Percentiles rank a stretch among this genome's conserved stretches.
These are phyloP conservation scores for Suhomyces pyralidae DNA, from an alignment of 805 yeast species.

Conservation along the genomic window DNA sequence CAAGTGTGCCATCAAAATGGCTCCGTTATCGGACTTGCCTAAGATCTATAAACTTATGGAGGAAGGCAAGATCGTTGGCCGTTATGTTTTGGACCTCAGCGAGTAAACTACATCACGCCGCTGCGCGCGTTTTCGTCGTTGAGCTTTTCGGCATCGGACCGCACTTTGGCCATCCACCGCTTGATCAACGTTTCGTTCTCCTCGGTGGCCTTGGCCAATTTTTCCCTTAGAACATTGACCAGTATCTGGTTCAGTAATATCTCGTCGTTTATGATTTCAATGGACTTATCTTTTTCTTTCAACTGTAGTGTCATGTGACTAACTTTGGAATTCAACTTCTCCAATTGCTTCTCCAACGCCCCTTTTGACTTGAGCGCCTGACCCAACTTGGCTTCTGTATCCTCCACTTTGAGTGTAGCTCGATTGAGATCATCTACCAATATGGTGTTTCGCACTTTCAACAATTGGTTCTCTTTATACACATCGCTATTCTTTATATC, in stretches of 20 bases:
- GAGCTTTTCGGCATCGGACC: conserved; percentile 57
- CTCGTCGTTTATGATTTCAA: conserved; percentile 66
- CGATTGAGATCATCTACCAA: conserved; percentile 7
- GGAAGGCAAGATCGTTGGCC: conserved; percentile 41
- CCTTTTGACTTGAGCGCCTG: conserved; percentile 8
- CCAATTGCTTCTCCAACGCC: conserved; percentile 15
- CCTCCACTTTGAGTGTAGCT: conserved; percentile 2
- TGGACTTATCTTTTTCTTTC: conserved; percentile 51
- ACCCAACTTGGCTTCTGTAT: conserved; percentile 1
- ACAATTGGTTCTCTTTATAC: conserved; percentile 16
- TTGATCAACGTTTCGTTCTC: conserved; percentile 53
- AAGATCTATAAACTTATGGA: conserved; percentile 39
- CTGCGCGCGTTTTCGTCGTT: conserved; percentile 44
- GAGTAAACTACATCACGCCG: conserved; percentile 17
- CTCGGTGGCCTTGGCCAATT: conserved; percentile 35
- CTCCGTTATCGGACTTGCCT: conserved; percentile 40
- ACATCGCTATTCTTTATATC: not conserved
- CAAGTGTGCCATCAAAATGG: conserved; percentile 41
- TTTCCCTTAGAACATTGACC: conserved; percentile 41
- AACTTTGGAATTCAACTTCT: conserved; percentile 18
- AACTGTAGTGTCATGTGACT: conserved; percentile 26
- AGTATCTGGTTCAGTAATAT: conserved; percentile 59
- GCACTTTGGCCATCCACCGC: conserved; percentile 42
- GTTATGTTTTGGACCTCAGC: conserved; percentile 44
- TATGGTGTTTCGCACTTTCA: conserved; percentile 2